Percentiles rank a stretch among this genome's conserved stretches.
These are phyloP conservation scores for Mrakia hoshinonis DNA, from an alignment of 768 basidiomycete genomes.

Conservation along the genomic window DNA sequence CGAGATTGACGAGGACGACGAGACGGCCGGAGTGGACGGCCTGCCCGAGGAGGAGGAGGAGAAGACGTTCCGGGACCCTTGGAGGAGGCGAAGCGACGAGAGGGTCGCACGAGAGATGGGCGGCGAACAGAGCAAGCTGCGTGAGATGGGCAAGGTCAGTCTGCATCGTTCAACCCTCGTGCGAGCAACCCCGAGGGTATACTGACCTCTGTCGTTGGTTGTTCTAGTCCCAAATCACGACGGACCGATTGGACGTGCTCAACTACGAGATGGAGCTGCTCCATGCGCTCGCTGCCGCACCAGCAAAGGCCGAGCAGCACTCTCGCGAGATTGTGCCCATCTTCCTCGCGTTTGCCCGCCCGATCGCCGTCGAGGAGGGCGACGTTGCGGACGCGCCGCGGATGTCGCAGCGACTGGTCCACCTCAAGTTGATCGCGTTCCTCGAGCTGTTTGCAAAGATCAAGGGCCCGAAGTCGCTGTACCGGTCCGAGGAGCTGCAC, in stretches of 20 bases:
- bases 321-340: conserved; percentile 77
- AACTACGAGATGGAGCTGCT: conserved; percentile 79
- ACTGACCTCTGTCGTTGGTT: neutral
- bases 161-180: conserved; percentile 45
- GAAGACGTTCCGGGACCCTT: conserved; percentile 39
- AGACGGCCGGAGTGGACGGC: conserved; percentile 17
- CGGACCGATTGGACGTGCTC: conserved; percentile 56
- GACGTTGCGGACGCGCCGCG: conserved; percentile 32
- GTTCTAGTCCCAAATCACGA: conserved; percentile 39
- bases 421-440: conserved; percentile 54
- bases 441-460: conserved; percentile 82
- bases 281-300: conserved; percentile 56
- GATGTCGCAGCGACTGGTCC: conserved; percentile 32
- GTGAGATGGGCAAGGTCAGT: conserved; percentile 52
- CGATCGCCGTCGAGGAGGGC: conserved; percentile 18
- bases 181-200: conserved; percentile 24
- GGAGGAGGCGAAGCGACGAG: conserved; percentile 32
- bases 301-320: conserved; percentile 71
- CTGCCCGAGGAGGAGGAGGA: conserved; percentile 33
- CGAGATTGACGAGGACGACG: conserved; percentile 28
- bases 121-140: conserved; percentile 61
- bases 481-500: conserved; percentile 57
- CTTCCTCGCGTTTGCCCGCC: conserved; percentile 51
- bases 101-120: conserved; percentile 58
- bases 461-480: conserved; percentile 80